A percentile compares a stretch with the other conserved stretches of the same genome.
Evolutionary conservation across 768 basidiomycete species (phyloP).

Genomic region (Floccularia luteovirens): DNA sequence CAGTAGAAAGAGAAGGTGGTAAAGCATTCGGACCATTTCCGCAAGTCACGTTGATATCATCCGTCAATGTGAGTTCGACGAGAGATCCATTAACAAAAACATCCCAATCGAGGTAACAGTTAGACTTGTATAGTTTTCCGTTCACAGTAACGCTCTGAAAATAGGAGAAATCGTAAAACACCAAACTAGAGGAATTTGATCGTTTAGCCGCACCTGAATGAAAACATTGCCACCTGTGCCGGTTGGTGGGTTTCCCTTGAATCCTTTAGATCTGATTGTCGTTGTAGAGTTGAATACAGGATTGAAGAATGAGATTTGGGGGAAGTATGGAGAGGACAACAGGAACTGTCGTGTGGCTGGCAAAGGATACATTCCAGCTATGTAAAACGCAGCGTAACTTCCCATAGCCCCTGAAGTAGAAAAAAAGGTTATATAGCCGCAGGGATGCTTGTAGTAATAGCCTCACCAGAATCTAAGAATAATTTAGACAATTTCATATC

Average conservation of each 20-base stretch:
- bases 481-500: slow-evolving; percentile 1
- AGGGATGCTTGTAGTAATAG: background rate
- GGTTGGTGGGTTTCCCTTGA: slow-evolving; percentile 41
- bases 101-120: slow-evolving; percentile 61
- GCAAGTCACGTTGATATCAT: slow-evolving; percentile 45
- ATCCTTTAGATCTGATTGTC: slow-evolving; percentile 40
- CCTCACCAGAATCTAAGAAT: slow-evolving; percentile 15
- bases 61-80: slow-evolving; percentile 48
- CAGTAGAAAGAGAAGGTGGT: slow-evolving; percentile 61
- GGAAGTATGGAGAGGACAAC: slow-evolving; percentile 57
- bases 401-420: slow-evolving; percentile 48
- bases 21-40: slow-evolving; percentile 36
- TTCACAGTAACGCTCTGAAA: slow-evolving; percentile 50
- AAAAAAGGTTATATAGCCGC: too few relatives aligned
- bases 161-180: background rate
- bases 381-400: slow-evolving; percentile 50
- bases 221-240: slow-evolving; percentile 51
- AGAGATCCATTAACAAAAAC: slow-evolving; percentile 45
- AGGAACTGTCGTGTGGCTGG: slow-evolving; percentile 55
- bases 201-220: slow-evolving; percentile 33
- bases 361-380: slow-evolving; percentile 55
- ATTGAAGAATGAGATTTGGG: slow-evolving; percentile 52
- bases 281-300: slow-evolving; percentile 51
- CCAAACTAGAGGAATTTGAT: background rate
- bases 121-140: slow-evolving; percentile 51